Evolutionary conservation across 306 rosid species (phyloP), one percentile per base, ranked within the genome.

Genomic region (Rubus idaeus): DNA sequence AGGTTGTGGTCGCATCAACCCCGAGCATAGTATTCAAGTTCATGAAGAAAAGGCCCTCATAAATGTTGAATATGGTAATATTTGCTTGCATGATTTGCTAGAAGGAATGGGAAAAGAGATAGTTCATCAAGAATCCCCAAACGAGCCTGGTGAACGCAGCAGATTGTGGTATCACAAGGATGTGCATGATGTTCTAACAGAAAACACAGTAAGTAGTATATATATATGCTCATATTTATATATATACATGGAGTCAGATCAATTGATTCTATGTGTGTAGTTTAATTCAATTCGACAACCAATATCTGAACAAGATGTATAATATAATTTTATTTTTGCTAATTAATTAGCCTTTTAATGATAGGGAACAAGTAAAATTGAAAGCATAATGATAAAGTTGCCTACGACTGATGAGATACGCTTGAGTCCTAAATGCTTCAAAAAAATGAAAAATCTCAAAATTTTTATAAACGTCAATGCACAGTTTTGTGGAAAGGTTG

Each of bases 1-100:
- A 50, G 81, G 74, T 40, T 77, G 87, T 73, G 88, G 73, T n/a
- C 81, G 37, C 63, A 8, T 86, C 42, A 65, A 17, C 26, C 70
- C 70, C 0, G 45, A 65, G 70, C 11, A 40, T 40, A 1, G 20
- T 16, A 39, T 65, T 3, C 10, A 65, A 41, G 4, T 67, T 17
- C 71, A 42, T 0, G 8, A 40, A 44, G 37, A 67, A 42, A 67
- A 41, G 52, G 52, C 71, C 10, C 55, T 53, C 44, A 68, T 87
- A 20, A 69, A 45, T 35, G 41, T 78, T n/a, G 26, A 23, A 23
- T 23, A 23, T 23, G 26, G 26, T 23, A 23, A 23, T 23, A 23
- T 23, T 23, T 23, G 26, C 26, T 23, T 23, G 26, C 26, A 23
- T 23, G 26, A 23, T 23, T 23, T 23, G 26, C 26, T 23, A 23